phyloP scores from a whole-genome alignment of 768 basidiomycete species.

The Lanmaoa rubissima region DNA sequence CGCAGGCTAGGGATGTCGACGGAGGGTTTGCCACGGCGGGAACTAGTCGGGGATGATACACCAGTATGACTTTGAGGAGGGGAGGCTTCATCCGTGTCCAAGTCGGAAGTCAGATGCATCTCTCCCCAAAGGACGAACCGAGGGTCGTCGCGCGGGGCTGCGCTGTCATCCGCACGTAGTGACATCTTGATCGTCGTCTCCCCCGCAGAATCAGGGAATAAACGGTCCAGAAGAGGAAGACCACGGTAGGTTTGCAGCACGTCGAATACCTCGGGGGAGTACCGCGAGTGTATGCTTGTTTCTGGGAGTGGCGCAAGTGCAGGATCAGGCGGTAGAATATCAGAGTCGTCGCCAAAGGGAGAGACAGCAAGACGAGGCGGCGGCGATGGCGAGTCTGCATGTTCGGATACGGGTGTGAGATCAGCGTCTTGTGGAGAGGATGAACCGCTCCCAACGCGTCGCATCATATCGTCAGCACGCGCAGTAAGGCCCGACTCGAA shows the following conservation, averaged over 20 bases:
- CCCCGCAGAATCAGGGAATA: constrained; percentile 53
- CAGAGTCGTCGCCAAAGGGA: constrained; percentile 30
- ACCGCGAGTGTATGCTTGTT: constrained; percentile 56
- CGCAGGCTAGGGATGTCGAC: constrained; percentile 30
- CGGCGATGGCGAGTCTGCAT: constrained; percentile 9
- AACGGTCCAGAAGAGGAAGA: constrained; percentile 66
- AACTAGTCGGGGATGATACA: constrained; percentile 38
- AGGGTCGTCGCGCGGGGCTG: constrained; percentile 81
- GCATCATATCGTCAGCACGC: constrained; percentile 44
- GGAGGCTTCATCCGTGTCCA: constrained; percentile 39
- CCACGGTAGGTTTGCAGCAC: constrained; percentile 79
- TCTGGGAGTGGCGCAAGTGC: constrained; percentile 41
- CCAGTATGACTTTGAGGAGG: constrained; percentile 40
- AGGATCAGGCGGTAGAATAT: constrained; percentile 28
- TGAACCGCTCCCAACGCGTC: constrained; percentile 12
- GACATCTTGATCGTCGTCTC: constrained; percentile 75
- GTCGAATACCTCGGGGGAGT: constrained; percentile 76
- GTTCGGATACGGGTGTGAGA: background rate
- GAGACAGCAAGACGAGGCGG: constrained; percentile 26
- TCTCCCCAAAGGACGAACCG: constrained; percentile 92
- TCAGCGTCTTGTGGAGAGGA: constrained; percentile 9
- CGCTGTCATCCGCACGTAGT: constrained; percentile 59
- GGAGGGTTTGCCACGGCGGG: constrained; percentile 34
- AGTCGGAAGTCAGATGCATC: constrained; percentile 32
- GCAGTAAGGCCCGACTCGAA: constrained; percentile 84